Conservation (phyloP, 768 basidiomycete species). For the Xerocomellus intermedius region DNA sequence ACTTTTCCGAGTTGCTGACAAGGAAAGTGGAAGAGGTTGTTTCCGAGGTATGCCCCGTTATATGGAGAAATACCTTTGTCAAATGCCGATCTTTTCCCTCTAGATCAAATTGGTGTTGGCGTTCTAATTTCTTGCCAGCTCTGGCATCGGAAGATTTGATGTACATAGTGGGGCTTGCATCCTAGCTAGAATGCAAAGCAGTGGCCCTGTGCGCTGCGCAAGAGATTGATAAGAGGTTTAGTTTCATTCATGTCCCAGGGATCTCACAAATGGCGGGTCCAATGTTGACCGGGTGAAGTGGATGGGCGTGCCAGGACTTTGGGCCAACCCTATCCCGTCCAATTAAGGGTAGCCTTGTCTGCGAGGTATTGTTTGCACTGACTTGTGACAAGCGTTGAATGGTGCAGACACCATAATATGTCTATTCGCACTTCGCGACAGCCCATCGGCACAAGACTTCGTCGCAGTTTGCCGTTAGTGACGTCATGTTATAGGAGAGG, state of each 20-base stretch:
- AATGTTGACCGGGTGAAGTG: no score
- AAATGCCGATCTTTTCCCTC: not conserved
- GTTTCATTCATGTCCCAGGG: not conserved
- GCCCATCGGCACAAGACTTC: no score
- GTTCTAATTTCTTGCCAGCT: not conserved
- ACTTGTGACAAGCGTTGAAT: no score
- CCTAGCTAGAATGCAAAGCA: not conserved
- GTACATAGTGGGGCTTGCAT: not conserved
- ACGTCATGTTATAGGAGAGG: not conserved
- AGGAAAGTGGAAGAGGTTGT: constrained; percentile 9
- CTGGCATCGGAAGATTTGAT: not conserved
- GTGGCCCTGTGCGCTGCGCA: not conserved
- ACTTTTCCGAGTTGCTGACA: not conserved
- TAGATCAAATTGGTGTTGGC: not conserved
- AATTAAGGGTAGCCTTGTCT: no score
- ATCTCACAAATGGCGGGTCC: not conserved
- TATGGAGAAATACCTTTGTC: not conserved
- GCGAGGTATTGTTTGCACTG: no score
- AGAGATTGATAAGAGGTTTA: not conserved
- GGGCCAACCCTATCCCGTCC: no score
- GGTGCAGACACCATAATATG: no score
- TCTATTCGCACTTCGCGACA: no score
- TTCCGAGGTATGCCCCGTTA: constrained; percentile 4
- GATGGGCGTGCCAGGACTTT: no score
- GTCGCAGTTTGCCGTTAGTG: no score